phyloP scores from a whole-genome alignment of 169 alveolate species.

The Plasmodium chabaudi region DNA sequence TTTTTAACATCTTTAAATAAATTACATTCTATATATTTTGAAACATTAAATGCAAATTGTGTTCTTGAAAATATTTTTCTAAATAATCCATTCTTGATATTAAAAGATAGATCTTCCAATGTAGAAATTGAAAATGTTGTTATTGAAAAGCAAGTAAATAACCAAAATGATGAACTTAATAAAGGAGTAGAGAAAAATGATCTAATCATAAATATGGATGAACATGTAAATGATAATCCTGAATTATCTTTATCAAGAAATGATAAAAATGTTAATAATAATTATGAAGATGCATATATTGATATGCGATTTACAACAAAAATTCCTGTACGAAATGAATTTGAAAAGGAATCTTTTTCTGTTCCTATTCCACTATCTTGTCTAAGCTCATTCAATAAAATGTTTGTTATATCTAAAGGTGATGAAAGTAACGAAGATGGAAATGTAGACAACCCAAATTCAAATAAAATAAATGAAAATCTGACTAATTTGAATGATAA shows the following conservation, averaged over 20 bases:
- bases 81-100: constrained; percentile 39
- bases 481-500: not conserved
- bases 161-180: not conserved
- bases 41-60: constrained; percentile 1
- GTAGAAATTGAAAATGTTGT: constrained; percentile 25
- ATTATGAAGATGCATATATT: too few relatives aligned
- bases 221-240: not conserved
- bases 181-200: not conserved
- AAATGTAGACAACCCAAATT: not conserved
- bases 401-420: constrained; percentile 29
- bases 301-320: too few relatives aligned
- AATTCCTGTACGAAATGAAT: too few relatives aligned
- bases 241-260: too few relatives aligned
- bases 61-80: not conserved
- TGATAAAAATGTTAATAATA: too few relatives aligned
- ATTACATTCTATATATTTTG: constrained; percentile 39
- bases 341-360: not conserved
- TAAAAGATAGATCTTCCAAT: constrained; percentile 14
- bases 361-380: constrained; percentile 28
- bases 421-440: constrained; percentile 20
- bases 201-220: too few relatives aligned
- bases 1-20: constrained; percentile 40
- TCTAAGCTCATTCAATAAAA: constrained; percentile 39
- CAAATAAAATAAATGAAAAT: too few relatives aligned
- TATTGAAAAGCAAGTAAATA: not conserved